Evolutionary conservation across 306 rosid species (phyloP).

Genomic region (Oemleria cerasiformis): DNA sequence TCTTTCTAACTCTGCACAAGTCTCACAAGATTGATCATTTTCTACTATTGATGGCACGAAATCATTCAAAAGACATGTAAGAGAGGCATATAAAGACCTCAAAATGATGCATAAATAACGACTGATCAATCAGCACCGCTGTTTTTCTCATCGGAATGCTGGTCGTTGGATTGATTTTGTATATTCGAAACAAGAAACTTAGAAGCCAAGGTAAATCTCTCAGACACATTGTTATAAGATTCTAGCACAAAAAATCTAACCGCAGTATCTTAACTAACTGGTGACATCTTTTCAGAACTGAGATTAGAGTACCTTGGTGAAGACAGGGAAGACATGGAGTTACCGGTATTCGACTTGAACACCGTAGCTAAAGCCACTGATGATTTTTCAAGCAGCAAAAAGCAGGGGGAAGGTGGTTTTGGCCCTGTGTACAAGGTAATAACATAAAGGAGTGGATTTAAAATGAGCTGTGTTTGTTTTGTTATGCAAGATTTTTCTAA

Average conservation of each 20-base stretch:
- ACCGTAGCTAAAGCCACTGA: constrained; percentile 19
- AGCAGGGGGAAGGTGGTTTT: constrained; percentile 20
- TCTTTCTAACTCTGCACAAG: too few relatives aligned
- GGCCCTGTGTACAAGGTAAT: constrained; percentile 32
- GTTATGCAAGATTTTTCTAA: not conserved
- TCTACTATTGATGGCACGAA: too few relatives aligned
- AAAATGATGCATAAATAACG: too few relatives aligned
- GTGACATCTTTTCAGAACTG: not conserved
- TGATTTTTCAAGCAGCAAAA: constrained; percentile 6
- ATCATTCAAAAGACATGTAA: too few relatives aligned
- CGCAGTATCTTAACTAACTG: too few relatives aligned
- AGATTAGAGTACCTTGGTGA: not conserved
- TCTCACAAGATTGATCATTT: too few relatives aligned
- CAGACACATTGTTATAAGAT: not conserved
- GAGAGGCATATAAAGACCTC: too few relatives aligned
- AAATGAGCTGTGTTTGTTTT: not conserved
- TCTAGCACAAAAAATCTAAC: not conserved
- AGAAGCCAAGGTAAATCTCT: constrained; percentile 2
- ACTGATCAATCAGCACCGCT: constrained; percentile 1
- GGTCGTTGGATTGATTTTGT: not conserved
- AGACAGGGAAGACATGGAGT: constrained; percentile 10
- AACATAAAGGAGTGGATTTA: not conserved
- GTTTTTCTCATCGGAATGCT: not conserved
- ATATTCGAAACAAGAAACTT: not conserved
- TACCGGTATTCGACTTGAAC: constrained; percentile 17